Evolutionary conservation across 2,329 filamentous ascomycete species (phyloP).

Genomic region (Arthrobotrys musiformis): DNA sequence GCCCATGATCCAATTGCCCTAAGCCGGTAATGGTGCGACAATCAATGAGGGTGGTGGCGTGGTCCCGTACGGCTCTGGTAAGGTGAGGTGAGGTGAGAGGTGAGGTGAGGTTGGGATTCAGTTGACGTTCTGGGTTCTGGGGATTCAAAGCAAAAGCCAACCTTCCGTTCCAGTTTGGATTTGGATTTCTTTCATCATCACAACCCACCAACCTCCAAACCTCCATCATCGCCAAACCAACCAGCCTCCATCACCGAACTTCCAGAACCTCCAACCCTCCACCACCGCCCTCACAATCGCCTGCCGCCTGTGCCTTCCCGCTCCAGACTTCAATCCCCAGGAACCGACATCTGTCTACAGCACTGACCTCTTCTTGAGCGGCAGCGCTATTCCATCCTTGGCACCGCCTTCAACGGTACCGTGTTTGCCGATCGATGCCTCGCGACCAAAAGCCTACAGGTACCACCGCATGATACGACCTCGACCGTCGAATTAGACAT

Average conservation of each 20-base stretch:
- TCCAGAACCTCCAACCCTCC: conserved; percentile 18
- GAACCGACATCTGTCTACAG: conserved; percentile 18
- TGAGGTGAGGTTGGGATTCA: conserved; percentile 5
- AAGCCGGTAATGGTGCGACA: not conserved
- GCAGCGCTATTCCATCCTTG: conserved; percentile 23
- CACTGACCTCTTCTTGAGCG: conserved; percentile 1
- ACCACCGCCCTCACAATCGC: not conserved
- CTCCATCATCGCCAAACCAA: not conserved
- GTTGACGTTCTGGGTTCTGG: conserved; percentile 13
- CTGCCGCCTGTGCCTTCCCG: not conserved
- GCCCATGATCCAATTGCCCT: not conserved
- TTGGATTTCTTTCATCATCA: conserved; percentile 44
- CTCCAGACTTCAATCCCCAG: conserved; percentile 11
- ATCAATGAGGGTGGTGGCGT: conserved; percentile 11
- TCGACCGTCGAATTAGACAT: not conserved
- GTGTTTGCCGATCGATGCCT: conserved; percentile 56
- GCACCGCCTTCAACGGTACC: conserved; percentile 26
- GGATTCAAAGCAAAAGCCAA: conserved; percentile 11
- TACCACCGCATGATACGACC: conserved; percentile 14
- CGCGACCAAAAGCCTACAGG: conserved; percentile 51
- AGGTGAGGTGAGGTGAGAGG: not conserved
- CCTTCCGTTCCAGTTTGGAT: conserved; percentile 23
- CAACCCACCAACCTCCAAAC: conserved; percentile 32
- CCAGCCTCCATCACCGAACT: not conserved
- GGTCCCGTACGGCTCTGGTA: conserved; percentile 17